Evolutionary conservation across 2,329 filamentous ascomycete genomes (phyloP), one percentile per base, ranked within the genome.

Genomic region (Cladophialophora immunda): DNA sequence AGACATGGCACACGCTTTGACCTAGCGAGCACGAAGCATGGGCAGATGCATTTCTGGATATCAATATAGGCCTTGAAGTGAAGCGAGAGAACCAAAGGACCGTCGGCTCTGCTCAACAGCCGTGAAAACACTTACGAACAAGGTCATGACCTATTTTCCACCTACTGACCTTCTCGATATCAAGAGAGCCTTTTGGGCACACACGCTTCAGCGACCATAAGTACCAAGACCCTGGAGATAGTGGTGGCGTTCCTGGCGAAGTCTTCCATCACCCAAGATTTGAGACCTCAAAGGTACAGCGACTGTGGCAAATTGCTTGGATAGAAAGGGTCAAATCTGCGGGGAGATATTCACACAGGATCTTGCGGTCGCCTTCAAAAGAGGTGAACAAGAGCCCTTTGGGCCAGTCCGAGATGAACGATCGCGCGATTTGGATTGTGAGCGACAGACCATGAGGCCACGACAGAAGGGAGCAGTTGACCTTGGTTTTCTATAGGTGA

Each of bases 211-310:
- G 74, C 78, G 1, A 71, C 81, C 4, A 77, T 81, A 55, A 81
- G 81, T n/a, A 77, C 76, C 2, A 77, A 81, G 65, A 80, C 82
- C 71, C 74, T 80, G 53, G 75, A 80, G 30, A 79, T 81, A 68
- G 15, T 41, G 1, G 9, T 62, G 9, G 64, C 62, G 8, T 47
- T 73, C 29, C 62, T 68, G 34, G 54, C 58, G 9, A 52, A 72
- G 27, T 65, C 73, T 32, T 72, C 29, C 15, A 41, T 41, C 17
- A 17, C 38, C 38, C 17, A n/a, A 19, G n/a, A 41, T 41, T n/a
- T 41, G 38, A 38, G n/a, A n/a, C 2, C 15, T 17, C 15, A n/a
- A n/a, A 3, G 38, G 15, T 5, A n/a, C 6, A 6, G n/a, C 38
- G 38, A 41, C 38, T 9, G 38, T n/a, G 15, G 38, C 2, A 34